Percentiles rank a stretch among this genome's conserved stretches.
These are phyloP conservation scores for Leccinum olivaceopallidum DNA, from an alignment of 768 basidiomycete species.

Conservation along the genomic window DNA sequence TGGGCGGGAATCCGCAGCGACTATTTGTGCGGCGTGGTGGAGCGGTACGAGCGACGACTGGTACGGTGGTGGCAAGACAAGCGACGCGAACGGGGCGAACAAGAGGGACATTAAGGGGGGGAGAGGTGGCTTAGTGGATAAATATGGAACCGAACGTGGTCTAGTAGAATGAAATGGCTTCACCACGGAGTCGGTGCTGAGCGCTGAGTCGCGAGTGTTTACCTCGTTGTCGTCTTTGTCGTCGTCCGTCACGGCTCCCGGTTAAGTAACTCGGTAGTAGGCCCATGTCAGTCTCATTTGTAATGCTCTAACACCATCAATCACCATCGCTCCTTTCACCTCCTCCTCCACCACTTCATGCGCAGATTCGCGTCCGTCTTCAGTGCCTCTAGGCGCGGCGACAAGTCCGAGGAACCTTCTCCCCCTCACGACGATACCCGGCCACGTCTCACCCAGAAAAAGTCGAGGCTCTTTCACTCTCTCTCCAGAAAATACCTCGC, in stretches of 20 bases:
- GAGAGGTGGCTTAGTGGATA: background rate
- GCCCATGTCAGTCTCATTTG: slow-evolving; percentile 33
- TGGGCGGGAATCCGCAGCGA: slow-evolving; percentile 58
- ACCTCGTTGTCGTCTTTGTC: slow-evolving; percentile 12
- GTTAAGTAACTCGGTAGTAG: slow-evolving; percentile 23
- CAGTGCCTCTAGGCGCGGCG: slow-evolving; percentile 39
- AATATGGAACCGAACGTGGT: background rate
- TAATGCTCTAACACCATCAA: slow-evolving; percentile 32
- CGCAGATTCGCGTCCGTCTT: slow-evolving; percentile 67
- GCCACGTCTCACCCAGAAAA: slow-evolving; percentile 23
- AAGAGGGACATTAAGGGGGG: slow-evolving; percentile 20
- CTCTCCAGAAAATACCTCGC: slow-evolving; percentile 30
- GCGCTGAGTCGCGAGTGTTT: slow-evolving; percentile 2
- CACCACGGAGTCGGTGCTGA: slow-evolving; percentile 13
- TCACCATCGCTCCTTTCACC: slow-evolving; percentile 23
- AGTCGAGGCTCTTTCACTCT: slow-evolving; percentile 24
- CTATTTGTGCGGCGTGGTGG: slow-evolving; percentile 56
- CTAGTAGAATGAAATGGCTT: slow-evolving; percentile 2
- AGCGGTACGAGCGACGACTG: slow-evolving; percentile 66
- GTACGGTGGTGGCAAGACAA: slow-evolving; percentile 46
- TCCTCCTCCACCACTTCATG: slow-evolving; percentile 41
- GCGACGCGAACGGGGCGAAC: slow-evolving; percentile 16
- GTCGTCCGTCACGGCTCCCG: slow-evolving; percentile 7
- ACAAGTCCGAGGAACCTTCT: slow-evolving; percentile 28
- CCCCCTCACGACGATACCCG: slow-evolving; percentile 20